phyloP scores from a whole-genome alignment of 495 filamentous ascomycete species.

The Aspergillus sparsus region DNA sequence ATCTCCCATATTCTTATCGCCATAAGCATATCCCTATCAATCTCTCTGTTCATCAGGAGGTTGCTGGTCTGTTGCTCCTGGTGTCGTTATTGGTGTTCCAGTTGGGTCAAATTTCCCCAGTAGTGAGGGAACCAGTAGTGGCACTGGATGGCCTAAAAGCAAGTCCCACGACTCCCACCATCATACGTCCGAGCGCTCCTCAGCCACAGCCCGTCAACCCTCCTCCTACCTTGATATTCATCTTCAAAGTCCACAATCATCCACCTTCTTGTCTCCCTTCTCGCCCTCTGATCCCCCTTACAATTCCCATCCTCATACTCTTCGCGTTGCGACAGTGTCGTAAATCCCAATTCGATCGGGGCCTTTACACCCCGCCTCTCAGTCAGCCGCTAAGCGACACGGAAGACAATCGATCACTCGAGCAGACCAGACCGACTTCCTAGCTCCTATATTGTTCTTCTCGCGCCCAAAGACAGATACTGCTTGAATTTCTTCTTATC shows the following conservation, averaged over 20 bases:
- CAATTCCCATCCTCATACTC: slow-evolving; percentile 4
- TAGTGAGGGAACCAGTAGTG: background rate
- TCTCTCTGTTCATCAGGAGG: background rate
- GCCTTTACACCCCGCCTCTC: slow-evolving; percentile 30
- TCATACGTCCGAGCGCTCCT: slow-evolving; percentile 28
- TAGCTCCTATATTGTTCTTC: slow-evolving; percentile 34
- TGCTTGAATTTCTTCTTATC: slow-evolving; percentile 19
- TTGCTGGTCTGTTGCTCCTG: background rate
- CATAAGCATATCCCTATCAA: background rate
- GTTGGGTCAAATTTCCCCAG: background rate
- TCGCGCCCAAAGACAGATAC: slow-evolving; percentile 26
- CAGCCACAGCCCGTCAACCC: slow-evolving; percentile 21
- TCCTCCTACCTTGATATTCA: slow-evolving; percentile 4
- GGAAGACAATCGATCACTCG: slow-evolving; percentile 38
- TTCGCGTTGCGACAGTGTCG: slow-evolving; percentile 14
- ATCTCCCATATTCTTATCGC: background rate
- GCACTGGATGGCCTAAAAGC: slow-evolving; percentile 1
- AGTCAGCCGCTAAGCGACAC: slow-evolving; percentile 50
- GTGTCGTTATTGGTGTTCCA: background rate
- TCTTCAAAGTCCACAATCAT: background rate
- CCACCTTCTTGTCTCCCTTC: slow-evolving; percentile 6
- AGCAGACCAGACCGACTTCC: slow-evolving; percentile 37
- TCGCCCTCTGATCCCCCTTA: background rate
- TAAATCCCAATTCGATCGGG: slow-evolving; percentile 20
- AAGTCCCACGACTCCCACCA: slow-evolving; percentile 21